Base-by-base conservation (phyloP, 108 stramenopile genomes). In the Cyclotella atomus region DNA sequence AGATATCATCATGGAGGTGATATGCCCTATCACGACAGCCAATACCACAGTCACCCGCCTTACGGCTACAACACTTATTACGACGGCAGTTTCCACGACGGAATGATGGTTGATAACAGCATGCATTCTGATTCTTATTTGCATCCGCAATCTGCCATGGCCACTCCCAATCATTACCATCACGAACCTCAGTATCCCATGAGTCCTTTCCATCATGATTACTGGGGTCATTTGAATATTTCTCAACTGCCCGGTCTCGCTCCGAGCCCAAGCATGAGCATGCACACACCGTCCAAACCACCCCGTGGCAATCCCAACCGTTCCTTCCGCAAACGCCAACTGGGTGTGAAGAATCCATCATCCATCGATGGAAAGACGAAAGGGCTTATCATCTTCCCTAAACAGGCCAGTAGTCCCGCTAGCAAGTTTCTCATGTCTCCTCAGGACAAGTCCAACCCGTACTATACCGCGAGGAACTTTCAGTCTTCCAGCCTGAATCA, bases 401-500 rank as follows among this genome's bases (percentile, higher is more conserved):
- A 79, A 36, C 78, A 81, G 21, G 71, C 79, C 20, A 73, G 73
- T 28, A 74, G 72, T 24, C 79, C 79, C 0, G 79, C 79, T 0
- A 81, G 79, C 53, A 54, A 72, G 53, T 81, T 81, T 38, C 68
- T 69, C 68, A 81, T 81, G 79, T 69, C 79, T 27, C 68, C 79
- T 27, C 72, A 81, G 29, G 79, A 81, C 52, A 68, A 70, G 29
- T 53, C 64, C 17, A 67, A 73, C 62, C 79, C 62, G 16, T 71
- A 65, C 29, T 81, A 81, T 59, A 32, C 45, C 2, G 38, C 68
- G 15, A 21, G 57, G 33, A 70, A 54, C 47, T 52, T 46, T 33
- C 68, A 59, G 8, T 36, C 62, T 21, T 68, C 66, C 19, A 25
- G 33, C 17, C 79, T 80, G 60, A 80, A 80, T 59, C 71, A 73